Conservation (phyloP, 2,329 filamentous ascomycete species). For the Hypoxylon sp. region DNA sequence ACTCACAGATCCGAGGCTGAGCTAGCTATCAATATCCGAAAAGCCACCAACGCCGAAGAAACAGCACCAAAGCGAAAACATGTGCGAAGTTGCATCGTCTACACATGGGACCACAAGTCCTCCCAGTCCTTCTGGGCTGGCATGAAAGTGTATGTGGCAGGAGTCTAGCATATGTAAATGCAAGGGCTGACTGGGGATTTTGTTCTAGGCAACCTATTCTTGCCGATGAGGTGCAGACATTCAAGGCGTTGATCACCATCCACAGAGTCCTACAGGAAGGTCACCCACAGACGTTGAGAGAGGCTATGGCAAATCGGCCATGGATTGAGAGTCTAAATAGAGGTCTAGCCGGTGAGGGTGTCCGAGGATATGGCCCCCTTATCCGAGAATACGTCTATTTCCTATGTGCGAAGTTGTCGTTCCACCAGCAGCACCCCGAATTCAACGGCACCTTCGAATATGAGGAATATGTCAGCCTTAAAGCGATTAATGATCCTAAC, state of each 20-base stretch:
- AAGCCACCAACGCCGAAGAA: conserved; percentile 78
- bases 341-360: conserved; percentile 84
- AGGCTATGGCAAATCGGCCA: conserved; percentile 87
- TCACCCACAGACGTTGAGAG: conserved; percentile 87
- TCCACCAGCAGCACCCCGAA: conserved; percentile 95
- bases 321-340: conserved; percentile 96
- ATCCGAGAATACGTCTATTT: conserved; percentile 98
- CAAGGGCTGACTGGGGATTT: conserved; percentile 39
- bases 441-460: conserved; percentile 99
- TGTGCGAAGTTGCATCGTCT: conserved; percentile 97
- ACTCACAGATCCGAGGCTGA: conserved; percentile 74
- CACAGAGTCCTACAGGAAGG: conserved; percentile 99
- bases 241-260: conserved; percentile 97
- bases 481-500: conserved; percentile 98
- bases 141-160: conserved; percentile 90
- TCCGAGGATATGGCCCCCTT: conserved; percentile 90
- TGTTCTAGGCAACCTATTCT: conserved; percentile 87
- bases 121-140: conserved; percentile 96
- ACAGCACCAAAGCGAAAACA: conserved; percentile 85
- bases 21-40: conserved; percentile 78
- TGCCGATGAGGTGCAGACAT: conserved; percentile 98
- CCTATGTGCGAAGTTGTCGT: conserved; percentile 92
- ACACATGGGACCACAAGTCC: conserved; percentile 99
- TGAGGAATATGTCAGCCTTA: conserved; percentile 97
- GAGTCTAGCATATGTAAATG: conserved; percentile 23